Conservation (phyloP, 1,284 basidiomycete species). For the Prillingera fragicola region DNA sequence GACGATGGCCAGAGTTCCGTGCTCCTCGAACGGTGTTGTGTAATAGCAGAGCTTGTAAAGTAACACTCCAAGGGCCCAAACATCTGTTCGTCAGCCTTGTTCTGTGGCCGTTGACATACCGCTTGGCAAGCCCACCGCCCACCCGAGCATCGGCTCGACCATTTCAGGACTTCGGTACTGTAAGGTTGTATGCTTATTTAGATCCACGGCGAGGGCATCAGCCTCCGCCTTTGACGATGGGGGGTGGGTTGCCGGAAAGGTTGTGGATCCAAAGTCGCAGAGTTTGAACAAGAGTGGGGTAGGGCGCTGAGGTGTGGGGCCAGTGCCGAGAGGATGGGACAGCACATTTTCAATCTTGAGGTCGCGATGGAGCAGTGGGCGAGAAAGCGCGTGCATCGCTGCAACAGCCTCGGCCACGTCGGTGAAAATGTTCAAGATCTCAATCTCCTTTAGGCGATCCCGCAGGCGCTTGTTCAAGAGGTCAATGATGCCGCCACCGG, state of each 20-base stretch:
- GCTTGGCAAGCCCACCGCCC: conserved; percentile 50
- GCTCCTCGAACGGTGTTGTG: conserved; percentile 97
- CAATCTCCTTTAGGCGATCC: conserved; percentile 85
- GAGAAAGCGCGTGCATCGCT: conserved; percentile 88
- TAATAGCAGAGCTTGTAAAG: conserved; percentile 91
- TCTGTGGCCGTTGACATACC: conserved; percentile 38
- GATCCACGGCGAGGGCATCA: conserved; percentile 77
- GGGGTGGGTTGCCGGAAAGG: conserved; percentile 62
- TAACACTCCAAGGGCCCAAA: conserved; percentile 71
- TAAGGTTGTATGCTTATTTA: conserved; percentile 89
- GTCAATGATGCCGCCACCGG: conserved; percentile 93
- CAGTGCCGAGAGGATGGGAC: conserved; percentile 33
- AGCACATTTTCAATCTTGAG: conserved; percentile 99
- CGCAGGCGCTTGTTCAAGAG: conserved; percentile 96
- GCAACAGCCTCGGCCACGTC: conserved; percentile 89
- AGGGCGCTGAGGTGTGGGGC: conserved; percentile 52
- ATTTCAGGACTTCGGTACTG: conserved; percentile 98
- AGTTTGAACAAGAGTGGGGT: conserved; percentile 74
- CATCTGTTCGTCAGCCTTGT: conserved; percentile 49
- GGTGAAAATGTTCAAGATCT: conserved; percentile 96
- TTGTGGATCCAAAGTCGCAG: conserved; percentile 96
- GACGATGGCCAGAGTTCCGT: conserved; percentile 90
- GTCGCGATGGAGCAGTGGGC: conserved; percentile 86
- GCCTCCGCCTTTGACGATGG: conserved; percentile 75
- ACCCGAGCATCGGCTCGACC: conserved; percentile 62